Evolutionary conservation across 1,284 basidiomycete genomes (phyloP).

Genomic region (Quambalaria eucalypti): DNA sequence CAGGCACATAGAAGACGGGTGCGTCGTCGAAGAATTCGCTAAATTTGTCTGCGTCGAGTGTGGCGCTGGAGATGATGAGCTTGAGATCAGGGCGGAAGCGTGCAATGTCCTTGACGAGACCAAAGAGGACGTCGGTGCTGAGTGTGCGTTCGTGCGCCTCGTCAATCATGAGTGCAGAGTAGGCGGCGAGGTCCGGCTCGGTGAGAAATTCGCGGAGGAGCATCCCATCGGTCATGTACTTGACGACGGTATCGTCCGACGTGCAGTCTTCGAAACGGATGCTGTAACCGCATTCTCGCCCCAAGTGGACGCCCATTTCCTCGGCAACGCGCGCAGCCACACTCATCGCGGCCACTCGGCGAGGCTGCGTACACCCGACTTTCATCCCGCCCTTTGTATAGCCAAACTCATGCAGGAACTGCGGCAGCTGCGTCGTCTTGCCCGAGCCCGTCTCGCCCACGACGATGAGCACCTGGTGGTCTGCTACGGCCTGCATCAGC

Average conservation of each 20-base stretch:
- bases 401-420: slow-evolving; percentile 95
- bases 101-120: slow-evolving; percentile 44
- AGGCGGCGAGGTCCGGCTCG: slow-evolving; percentile 37
- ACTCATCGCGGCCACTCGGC: slow-evolving; percentile 97
- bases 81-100: slow-evolving; percentile 42
- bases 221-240: slow-evolving; percentile 48
- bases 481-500: slow-evolving; percentile 67
- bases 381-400: slow-evolving; percentile 77
- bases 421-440: slow-evolving; percentile 95
- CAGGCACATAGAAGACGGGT: slow-evolving; percentile 61
- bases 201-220: slow-evolving; percentile 45
- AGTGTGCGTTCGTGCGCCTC: slow-evolving; percentile 46
- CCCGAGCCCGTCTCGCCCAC: slow-evolving; percentile 66
- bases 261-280: slow-evolving; percentile 99
- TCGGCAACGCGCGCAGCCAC: slow-evolving; percentile 97
- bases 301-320: slow-evolving; percentile 92
- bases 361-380: slow-evolving; percentile 94
- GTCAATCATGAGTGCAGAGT: slow-evolving; percentile 44
- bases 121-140: slow-evolving; percentile 43
- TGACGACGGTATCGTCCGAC: slow-evolving; percentile 60
- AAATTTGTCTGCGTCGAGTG: slow-evolving; percentile 45
- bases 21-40: slow-evolving; percentile 44
- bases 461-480: slow-evolving; percentile 62
- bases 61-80: slow-evolving; percentile 42
- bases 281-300: slow-evolving; percentile 87